Base-by-base conservation (phyloP, 495 filamentous ascomycete species). In the Terfezia claveryi region DNA sequence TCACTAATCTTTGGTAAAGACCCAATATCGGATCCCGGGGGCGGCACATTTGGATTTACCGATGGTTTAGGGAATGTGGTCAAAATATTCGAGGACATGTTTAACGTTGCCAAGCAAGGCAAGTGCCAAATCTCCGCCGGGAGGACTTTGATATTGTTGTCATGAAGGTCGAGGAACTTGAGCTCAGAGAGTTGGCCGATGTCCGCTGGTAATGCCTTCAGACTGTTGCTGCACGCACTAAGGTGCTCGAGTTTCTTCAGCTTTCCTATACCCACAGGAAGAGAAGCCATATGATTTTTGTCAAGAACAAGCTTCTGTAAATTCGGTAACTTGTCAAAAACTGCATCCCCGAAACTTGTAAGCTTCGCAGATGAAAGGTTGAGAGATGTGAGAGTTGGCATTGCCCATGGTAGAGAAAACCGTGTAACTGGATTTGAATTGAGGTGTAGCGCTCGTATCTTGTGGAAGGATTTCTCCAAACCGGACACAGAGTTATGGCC, bases 101-200 rank as follows among this genome's bases (percentile, higher is more conserved):
- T 99, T 51, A 99, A 74, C 0, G 83, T 86, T 64, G 94, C 87
- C 54, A 99, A 69, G 61, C 81, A 87, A 56, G 78, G 76, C 50
- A 87, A 85, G 72, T 83, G 84, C 91, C 91, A 99, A 11, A 96
- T 73, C 60, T 99, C 91, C 60, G 84, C 78, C 7, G 91, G 91
- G 37, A 99, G 72, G 53, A 78, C 80, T 59, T 81, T 80, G 49
- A 99, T 72, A 63, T 94, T 96, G 68, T 95, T 96, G 59, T 88
- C 87, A 59, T 87, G 77, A 38, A 94, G 68, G 67, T 96, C 89
- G 12, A 99, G 71, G 56, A 83, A 81, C 54, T 76, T 80, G 44
- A 99, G 74, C 61, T 95, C 89, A 2, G 72, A 74, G 46, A 96
- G 74, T 56, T 82, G 82, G 1, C 91, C 92, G 59, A 96, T 81